Evolutionary conservation across 257 asterid genomes (phyloP).

Genomic region (Paulownia fortunei): DNA sequence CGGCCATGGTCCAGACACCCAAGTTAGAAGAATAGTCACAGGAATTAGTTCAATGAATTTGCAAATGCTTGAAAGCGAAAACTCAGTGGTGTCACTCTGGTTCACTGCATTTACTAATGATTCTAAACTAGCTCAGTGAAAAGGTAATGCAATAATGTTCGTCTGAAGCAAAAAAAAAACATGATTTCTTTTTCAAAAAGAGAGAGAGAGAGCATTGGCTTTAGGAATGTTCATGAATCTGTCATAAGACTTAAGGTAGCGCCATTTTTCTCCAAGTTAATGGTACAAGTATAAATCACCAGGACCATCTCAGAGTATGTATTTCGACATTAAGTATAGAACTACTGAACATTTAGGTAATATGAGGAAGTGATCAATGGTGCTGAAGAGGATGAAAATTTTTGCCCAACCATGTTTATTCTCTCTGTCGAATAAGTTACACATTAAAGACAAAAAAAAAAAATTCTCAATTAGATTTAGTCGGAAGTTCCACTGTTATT

Average conservation of each 20-base stretch:
- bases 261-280: neutral
- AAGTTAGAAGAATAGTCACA: neutral
- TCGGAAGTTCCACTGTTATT: neutral
- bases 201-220: neutral
- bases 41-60: neutral
- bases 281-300: neutral
- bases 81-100: slow-evolving; percentile 4
- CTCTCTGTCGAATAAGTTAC: too few species aligned
- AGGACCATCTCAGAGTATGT: neutral
- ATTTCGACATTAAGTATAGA: too few species aligned
- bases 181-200: neutral
- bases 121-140: neutral
- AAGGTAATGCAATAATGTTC: neutral
- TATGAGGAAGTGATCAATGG: too few species aligned
- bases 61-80: slow-evolving; percentile 24
- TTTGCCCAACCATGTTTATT: too few species aligned
- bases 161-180: neutral
- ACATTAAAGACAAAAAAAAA: too few species aligned
- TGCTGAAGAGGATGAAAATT: neutral
- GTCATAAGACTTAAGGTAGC: neutral
- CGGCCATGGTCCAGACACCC: neutral
- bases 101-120: slow-evolving; percentile 17
- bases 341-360: too few species aligned
- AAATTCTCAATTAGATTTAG: too few species aligned
- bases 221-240: neutral